Evolutionary conservation across 768 basidiomycete genomes (phyloP).

Genomic region (Gymnopilus junonius): DNA sequence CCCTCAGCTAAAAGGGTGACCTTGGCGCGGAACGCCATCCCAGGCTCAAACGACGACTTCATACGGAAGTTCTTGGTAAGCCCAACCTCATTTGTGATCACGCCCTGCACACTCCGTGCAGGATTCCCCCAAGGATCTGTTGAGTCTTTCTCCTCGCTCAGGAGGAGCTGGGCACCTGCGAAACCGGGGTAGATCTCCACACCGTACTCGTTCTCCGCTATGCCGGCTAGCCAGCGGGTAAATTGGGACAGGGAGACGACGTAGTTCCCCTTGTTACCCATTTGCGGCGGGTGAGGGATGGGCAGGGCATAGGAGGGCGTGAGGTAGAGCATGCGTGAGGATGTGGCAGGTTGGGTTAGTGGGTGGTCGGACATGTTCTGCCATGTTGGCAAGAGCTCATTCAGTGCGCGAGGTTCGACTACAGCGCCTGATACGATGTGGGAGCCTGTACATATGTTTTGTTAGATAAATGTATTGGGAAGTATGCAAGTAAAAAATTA

Average conservation of each 20-base stretch:
- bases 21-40: slow-evolving; percentile 94
- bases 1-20: slow-evolving; percentile 94
- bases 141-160: slow-evolving; percentile 55
- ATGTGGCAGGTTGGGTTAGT: slow-evolving; percentile 77
- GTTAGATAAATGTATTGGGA: too few species aligned
- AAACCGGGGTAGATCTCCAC: slow-evolving; percentile 98
- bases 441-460: slow-evolving; percentile 80
- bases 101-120: slow-evolving; percentile 69
- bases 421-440: slow-evolving; percentile 97
- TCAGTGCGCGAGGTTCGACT: slow-evolving; percentile 88
- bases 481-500: neutral
- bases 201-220: slow-evolving; percentile 80
- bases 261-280: slow-evolving; percentile 94
- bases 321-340: slow-evolving; percentile 85
- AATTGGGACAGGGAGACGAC: slow-evolving; percentile 88
- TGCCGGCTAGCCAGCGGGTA: slow-evolving; percentile 84
- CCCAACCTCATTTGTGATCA: slow-evolving; percentile 94
- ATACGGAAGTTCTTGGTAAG: slow-evolving; percentile 74
- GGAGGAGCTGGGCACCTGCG: slow-evolving; percentile 85
- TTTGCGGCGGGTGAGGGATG: slow-evolving; percentile 96
- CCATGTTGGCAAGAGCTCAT: slow-evolving; percentile 93
- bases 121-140: slow-evolving; percentile 41
- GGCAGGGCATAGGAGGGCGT: slow-evolving; percentile 72
- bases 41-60: slow-evolving; percentile 92
- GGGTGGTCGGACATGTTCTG: slow-evolving; percentile 66